Base-by-base conservation (phyloP, 768 basidiomycete genomes). In the Hemileccinum rubropunctum region DNA sequence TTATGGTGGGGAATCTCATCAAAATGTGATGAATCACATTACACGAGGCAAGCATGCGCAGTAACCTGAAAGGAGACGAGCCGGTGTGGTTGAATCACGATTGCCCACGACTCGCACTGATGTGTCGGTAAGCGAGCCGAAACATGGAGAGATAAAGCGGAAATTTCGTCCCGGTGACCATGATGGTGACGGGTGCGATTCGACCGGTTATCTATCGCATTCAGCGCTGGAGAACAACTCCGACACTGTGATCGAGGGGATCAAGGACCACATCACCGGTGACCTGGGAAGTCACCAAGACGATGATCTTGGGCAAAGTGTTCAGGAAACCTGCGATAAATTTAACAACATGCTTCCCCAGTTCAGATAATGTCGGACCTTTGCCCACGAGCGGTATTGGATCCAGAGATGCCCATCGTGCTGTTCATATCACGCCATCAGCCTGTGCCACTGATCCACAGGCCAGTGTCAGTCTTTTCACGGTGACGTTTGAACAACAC, bases 251-350 rank as follows among this genome's bases (percentile, higher is more conserved):
- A 48, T 61, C 52, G 42, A 56, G 51, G 48, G 43, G 28, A 47
- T 38, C 47, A 30, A 46, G 35, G 28, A 33, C 20, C 13, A 38
- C 15, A 17, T 13, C 47, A 10, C 42, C 64, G 64, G 66, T 54
- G 38, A 59, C 51, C 46, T 51, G 47, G 45, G n/a, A 55, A 55
- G 44, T 57, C 21, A 42, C 64, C 66, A 53, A 32, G 28, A 53
- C 38, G 37, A 51, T 46, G 21, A 55, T 60, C 57, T 48, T 30
- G 40, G 27, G 34, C 10, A 3, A 28, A 48, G 41, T 43, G 6
- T 27, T 18, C 27, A 18, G 46, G 49, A 43, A 36, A 37, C 54
- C 47, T 47, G 48, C 11, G 48, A 56, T 50, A 17, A 32, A 53
- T 55, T 50, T 60, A 43, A 55, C 50, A 51, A 46, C 51, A 35